Evolutionary conservation across 208 protist species (phyloP).

Genomic region (Lotmaria passim): DNA sequence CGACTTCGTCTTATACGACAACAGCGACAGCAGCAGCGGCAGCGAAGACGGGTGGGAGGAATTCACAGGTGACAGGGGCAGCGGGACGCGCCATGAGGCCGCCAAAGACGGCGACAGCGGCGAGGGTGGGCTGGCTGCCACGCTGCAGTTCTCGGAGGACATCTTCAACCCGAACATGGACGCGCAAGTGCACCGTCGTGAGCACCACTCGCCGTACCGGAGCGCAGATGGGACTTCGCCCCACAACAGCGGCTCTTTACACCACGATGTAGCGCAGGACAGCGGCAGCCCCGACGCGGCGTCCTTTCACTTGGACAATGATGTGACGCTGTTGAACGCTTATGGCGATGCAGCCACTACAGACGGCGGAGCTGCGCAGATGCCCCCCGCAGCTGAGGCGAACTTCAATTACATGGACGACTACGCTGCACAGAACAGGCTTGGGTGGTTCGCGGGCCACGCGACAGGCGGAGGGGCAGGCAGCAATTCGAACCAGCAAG

Average conservation of each 20-base stretch:
- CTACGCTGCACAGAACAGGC: slow-evolving; percentile 3
- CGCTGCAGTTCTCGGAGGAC: neutral
- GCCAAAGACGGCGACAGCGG: neutral
- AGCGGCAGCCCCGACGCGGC: neutral
- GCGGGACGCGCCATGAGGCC: neutral
- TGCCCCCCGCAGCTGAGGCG: neutral
- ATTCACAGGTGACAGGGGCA: neutral
- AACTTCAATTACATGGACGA: slow-evolving; percentile 2
- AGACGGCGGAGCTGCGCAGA: neutral
- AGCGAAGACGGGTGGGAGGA: neutral
- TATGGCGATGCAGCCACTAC: neutral
- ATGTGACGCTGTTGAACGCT: neutral
- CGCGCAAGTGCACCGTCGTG: neutral
- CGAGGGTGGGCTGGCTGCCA: neutral
- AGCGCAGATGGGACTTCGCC: too few species aligned
- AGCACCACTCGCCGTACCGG: neutral
- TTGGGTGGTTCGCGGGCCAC: slow-evolving; percentile 10
- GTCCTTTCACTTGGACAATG: neutral
- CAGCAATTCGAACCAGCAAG: neutral
- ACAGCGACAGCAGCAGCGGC: neutral
- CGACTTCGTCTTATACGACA: neutral
- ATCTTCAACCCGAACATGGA: slow-evolving; percentile 5
- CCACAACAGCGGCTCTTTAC: too few species aligned
- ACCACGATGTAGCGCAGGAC: neutral
- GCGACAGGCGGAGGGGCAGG: neutral